Evolutionary conservation across 2,329 filamentous ascomycete genomes (phyloP), one percentile per base, ranked within the genome.

Genomic region (Berkeleyomyces rouxiae): DNA sequence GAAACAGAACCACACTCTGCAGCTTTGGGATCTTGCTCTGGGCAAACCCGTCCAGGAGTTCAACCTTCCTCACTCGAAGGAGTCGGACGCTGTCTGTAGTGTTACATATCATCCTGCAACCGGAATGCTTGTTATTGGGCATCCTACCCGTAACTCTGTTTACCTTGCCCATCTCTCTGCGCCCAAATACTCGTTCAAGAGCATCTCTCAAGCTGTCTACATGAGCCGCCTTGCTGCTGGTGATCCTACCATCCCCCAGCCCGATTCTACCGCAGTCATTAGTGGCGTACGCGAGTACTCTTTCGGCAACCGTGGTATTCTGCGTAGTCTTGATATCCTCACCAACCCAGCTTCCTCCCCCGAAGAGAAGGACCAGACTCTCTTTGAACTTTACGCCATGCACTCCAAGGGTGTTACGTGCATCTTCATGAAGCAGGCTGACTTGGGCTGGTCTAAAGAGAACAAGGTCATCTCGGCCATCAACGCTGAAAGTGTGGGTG

Each of bases 1-100:
- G 83, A 96, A 97, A 77, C 93, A 99, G 74, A 99, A 99, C 74
- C 93, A 99, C 76, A 95, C 92, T 63, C 83, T 99, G 66, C 95
- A 99, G 78, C 83, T 99, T 53, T 99, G 93, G 95, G 93, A 99
- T 77, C 84, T 99, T 70, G 90, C 88, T 49, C 84, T 99, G 42
- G 88, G 87, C 67, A 96, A 96, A 75, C 89, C 91, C 39, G 93
- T 99, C 44, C 92, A 99, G 72, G 93, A 99, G 76, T 86, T 99
- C 72, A 93, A 96, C 72, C 84, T 99, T 63, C 93, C 93, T 0
- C 92, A 99, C 71, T 88, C 88, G 75, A 95, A 93, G 71, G 92
- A 97, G 72, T 95, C 90, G 2, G 92, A 96, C 73, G 90, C 90
- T n/a, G 92, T 97, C 65, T 99, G 93, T 79, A 97, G 91, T 71